These are phyloP conservation scores for Paramecium sonneborni DNA, from an alignment of 73 alveolate genomes.

Conservation along the genomic window DNA sequence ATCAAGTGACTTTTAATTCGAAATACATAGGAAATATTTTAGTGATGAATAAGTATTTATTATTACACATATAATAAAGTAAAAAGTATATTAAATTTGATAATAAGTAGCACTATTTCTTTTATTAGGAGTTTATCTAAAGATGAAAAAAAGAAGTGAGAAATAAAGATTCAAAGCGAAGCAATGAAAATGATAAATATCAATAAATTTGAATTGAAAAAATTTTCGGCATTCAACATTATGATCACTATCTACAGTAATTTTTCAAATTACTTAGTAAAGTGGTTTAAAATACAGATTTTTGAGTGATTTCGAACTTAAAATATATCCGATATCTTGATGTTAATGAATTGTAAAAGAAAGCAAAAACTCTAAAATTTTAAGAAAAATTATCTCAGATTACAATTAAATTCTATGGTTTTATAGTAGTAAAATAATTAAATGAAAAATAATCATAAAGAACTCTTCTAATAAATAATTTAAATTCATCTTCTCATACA, in stretches of 20 bases:
- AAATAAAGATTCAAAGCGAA: not conserved
- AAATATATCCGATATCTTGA: conserved; percentile 30
- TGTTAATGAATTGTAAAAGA: conserved; percentile 64
- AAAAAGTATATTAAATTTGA: not conserved
- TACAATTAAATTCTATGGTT: conserved; percentile 13
- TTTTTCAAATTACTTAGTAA: not conserved
- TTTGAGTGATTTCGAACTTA: conserved; percentile 52
- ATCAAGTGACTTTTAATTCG: not conserved
- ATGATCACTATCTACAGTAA: not conserved
- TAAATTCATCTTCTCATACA: conserved; percentile 3
- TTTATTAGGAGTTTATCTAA: not conserved
- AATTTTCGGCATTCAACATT: not conserved
- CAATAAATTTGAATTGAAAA: not conserved
- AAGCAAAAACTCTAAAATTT: conserved; percentile 51
- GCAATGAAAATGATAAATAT: not conserved
- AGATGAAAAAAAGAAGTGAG: not conserved
- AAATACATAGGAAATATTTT: not conserved
- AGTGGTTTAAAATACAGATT: conserved; percentile 25
- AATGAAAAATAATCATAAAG: conserved; percentile 53
- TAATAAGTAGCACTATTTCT: not conserved
- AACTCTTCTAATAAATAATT: not conserved
- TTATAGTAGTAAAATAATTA: conserved; percentile 38
- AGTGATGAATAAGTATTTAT: not conserved
- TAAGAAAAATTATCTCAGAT: conserved; percentile 24
- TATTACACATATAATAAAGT: not conserved